phyloP scores from a whole-genome alignment of 2,329 filamentous ascomycete species.

The Claviceps arundinis region DNA sequence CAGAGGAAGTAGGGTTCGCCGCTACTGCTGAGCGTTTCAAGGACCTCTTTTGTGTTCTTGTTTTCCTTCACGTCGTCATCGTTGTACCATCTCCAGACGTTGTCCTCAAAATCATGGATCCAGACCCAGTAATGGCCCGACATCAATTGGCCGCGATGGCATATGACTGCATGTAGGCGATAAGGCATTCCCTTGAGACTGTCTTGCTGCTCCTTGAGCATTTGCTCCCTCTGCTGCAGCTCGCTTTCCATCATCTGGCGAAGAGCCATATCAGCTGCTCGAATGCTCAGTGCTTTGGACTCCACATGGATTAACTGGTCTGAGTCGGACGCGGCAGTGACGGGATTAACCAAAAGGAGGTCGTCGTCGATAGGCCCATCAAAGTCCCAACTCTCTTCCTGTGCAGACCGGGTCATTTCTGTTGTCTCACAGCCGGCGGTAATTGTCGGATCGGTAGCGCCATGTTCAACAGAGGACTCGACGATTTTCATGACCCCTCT shows the following conservation, averaged over 20 bases:
- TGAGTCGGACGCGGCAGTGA: constrained; percentile 1
- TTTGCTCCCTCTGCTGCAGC: constrained; percentile 15
- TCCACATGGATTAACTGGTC: background rate
- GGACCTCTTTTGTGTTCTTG: constrained; percentile 53
- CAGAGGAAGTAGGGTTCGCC: constrained; percentile 77
- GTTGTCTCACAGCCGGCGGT: background rate
- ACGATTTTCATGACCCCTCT: constrained; percentile 11
- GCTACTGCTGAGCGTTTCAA: constrained; percentile 49
- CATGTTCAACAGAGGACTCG: background rate
- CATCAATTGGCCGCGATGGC: constrained; percentile 62
- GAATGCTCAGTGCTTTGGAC: constrained; percentile 10
- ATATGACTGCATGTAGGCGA: constrained; percentile 80
- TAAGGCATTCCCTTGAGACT: constrained; percentile 57
- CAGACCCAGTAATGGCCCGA: constrained; percentile 95
- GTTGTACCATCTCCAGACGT: constrained; percentile 88
- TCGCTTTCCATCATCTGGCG: constrained; percentile 34
- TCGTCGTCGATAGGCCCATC: constrained; percentile 25
- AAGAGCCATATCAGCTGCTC: constrained; percentile 15
- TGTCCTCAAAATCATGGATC: constrained; percentile 75
- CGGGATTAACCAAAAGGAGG: constrained; percentile 17
- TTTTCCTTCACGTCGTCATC: constrained; percentile 65
- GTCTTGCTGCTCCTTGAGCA: constrained; percentile 20
- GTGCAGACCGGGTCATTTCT: background rate
- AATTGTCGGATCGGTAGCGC: background rate
- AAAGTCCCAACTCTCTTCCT: constrained; percentile 23